Base-by-base conservation (phyloP, 345 rosid genomes). In the Populus ilicifolia region DNA sequence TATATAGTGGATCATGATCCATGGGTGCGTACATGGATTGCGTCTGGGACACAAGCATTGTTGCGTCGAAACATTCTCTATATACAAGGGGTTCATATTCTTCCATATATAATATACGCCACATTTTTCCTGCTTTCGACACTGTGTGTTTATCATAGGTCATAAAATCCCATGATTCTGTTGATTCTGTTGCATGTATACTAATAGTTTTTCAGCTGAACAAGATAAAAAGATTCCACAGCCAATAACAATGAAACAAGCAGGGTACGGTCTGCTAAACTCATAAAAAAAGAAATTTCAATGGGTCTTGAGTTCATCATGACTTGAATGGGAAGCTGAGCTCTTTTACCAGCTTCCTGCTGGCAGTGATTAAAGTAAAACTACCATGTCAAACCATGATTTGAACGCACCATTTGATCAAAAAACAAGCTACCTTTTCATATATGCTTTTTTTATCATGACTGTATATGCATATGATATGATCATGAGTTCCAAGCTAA, bases 121-220 rank as follows among this genome's bases (percentile, higher is more conserved):
- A 27, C 78, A 79, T 72, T 78, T 80, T 71, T 46, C 62, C 36
- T 76, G 75, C 77, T 75, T 82, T 75, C 67, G 67, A 43, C 74
- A 80, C 0, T 75, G 70, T 27, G 50, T 77, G 43, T 67, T 75
- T 4, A 33, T 73, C 81, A 76, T 25, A 12, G 43, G 79, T 27
- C 74, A 21, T 39, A 62, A 70, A 73, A 30, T 74, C 74, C 81
- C 75, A 81, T 83, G 75, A 86, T 81, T 68, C 70, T 75, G 84
- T 69, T 83, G 75, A 86, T 81, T 68, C 70, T 75, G 84, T 69
- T 73, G 64, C 75, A 61, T 75, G 50, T 64, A 33, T n/a, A n/a
- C 3, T 1, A n/a, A 27, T 70, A 25, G 21, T 44, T 56, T 69
- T 72, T 78, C 79, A 65, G 48, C 59, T 27, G 54, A 33, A 67